Percentiles rank a stretch among this genome's conserved stretches.
Evolutionary conservation across 176 grass and related monocot genomes (phyloP).

Genomic region (Typha latifolia): DNA sequence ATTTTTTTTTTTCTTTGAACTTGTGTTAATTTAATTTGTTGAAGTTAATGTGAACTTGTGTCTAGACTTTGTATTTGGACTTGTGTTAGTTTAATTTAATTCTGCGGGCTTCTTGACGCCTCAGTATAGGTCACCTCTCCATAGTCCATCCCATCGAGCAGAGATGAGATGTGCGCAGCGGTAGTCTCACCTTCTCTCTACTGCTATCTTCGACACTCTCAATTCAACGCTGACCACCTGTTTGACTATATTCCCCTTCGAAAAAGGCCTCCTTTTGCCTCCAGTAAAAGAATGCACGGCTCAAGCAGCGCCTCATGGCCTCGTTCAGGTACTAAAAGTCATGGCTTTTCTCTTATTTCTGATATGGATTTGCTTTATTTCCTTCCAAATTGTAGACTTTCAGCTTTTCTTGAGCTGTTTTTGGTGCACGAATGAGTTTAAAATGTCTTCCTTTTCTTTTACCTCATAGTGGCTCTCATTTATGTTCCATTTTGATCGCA

Average conservation of each 20-base stretch:
- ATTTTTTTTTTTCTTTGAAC: too few relatives aligned
- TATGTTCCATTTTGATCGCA: background rate
- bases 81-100: too few relatives aligned
- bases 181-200: background rate
- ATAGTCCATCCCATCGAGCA: too few relatives aligned
- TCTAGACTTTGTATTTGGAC: too few relatives aligned
- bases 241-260: slow-evolving; percentile 29
- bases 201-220: slow-evolving; percentile 1
- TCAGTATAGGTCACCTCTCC: too few relatives aligned
- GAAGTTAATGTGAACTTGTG: too few relatives aligned
- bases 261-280: background rate
- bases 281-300: background rate
- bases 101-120: too few relatives aligned
- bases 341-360: background rate
- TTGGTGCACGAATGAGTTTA: background rate
- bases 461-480: background rate
- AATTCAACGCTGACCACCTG: slow-evolving; percentile 23
- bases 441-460: background rate
- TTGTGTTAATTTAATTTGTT: too few relatives aligned
- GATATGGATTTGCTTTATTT: slow-evolving; percentile 1
- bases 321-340: slow-evolving; percentile 26
- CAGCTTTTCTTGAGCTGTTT: background rate
- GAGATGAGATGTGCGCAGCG: too few relatives aligned
- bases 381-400: background rate
- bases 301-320: slow-evolving; percentile 1